Evolutionary conservation across 768 basidiomycete genomes (phyloP), one percentile per base, ranked within the genome.

Genomic region (Termitomyces heimii): DNA sequence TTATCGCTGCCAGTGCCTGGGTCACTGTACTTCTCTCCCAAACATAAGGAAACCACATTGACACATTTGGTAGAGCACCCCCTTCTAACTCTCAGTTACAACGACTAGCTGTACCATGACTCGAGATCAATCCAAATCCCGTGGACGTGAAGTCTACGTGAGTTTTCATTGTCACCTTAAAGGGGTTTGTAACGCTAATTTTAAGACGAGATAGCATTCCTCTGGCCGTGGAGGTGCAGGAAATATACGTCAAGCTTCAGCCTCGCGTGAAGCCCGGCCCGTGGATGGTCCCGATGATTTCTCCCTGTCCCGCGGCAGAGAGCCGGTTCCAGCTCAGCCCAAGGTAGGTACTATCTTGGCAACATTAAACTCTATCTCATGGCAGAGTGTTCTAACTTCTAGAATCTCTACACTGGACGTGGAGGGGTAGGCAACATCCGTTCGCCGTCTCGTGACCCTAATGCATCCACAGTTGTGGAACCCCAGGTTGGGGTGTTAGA

Each of bases 381-480:
- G 37, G 29, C 29, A 39, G n/a, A 20, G n/a, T 29, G 26, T 2
- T 61, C 12, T 32, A 18, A 22, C 24, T 44, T 14, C 6, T 62
- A 82, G 73, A 57, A 77, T 18, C 75, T 72, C 60, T 84, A 82
- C 20, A 79, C 80, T 43, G 93, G 93, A 12, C 83, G 92, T 51
- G 92, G 93, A 28, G 93, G 93, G 16, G 81, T 81, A 8, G 93
- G 92, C 9, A 95, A 95, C 77, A 84, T 94, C 51, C 84, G 89
- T 56, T 88, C 90, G 2, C 85, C 85, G 0, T 90, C 89, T 24
- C 81, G 84, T 35, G 85, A 84, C 40, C 63, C 63, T 18, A 31
- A 32, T 14, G 53, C 53, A 53, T 64, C 69, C 1, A 60, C 63
- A 37, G 63, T 63, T 18, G 57, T 68, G 14, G 71, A 69, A 47